Evolutionary conservation across 805 yeast species (phyloP).

Genomic region (Candida peoriensis): DNA sequence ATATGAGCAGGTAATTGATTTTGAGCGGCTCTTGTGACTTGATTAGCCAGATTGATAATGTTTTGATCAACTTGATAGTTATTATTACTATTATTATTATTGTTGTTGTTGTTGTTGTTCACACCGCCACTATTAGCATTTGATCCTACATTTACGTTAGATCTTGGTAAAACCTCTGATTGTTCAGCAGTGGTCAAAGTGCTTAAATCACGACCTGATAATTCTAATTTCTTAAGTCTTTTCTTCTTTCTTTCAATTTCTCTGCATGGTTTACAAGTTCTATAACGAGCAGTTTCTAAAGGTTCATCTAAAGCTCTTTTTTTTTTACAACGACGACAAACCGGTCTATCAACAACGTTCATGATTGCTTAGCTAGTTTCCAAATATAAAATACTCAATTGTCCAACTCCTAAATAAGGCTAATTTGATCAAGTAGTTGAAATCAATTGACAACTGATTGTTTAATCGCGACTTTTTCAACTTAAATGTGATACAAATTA

Average conservation of each 20-base stretch:
- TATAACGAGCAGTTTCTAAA: conserved; percentile 25
- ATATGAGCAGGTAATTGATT: conserved; percentile 7
- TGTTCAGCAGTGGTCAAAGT: conserved; percentile 2
- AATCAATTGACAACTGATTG: too few relatives aligned
- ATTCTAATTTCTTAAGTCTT: conserved; percentile 6
- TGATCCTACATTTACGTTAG: too few relatives aligned
- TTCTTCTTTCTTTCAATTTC: conserved; percentile 14
- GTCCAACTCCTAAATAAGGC: too few relatives aligned
- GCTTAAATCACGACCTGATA: conserved; percentile 12
- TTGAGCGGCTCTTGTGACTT: conserved; percentile 7
- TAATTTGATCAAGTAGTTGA: too few relatives aligned
- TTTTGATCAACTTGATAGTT: conserved; percentile 6
- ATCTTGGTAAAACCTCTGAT: conserved; percentile 8
- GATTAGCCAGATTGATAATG: conserved; percentile 11
- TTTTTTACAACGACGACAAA: conserved; percentile 27
- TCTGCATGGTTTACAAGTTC: conserved; percentile 26
- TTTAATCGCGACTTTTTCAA: too few relatives aligned
- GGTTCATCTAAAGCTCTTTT: conserved; percentile 26
- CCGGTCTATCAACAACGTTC: conserved; percentile 7
- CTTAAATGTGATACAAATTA: too few relatives aligned
- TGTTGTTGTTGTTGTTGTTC: conserved; percentile 2
- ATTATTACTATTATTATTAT: conserved; percentile 7
- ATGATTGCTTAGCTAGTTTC: background rate
- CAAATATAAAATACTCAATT: background rate
- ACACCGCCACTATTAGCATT: background rate